phyloP scores from a whole-genome alignment of 768 basidiomycete genomes.

The Mycena capillaripes region DNA sequence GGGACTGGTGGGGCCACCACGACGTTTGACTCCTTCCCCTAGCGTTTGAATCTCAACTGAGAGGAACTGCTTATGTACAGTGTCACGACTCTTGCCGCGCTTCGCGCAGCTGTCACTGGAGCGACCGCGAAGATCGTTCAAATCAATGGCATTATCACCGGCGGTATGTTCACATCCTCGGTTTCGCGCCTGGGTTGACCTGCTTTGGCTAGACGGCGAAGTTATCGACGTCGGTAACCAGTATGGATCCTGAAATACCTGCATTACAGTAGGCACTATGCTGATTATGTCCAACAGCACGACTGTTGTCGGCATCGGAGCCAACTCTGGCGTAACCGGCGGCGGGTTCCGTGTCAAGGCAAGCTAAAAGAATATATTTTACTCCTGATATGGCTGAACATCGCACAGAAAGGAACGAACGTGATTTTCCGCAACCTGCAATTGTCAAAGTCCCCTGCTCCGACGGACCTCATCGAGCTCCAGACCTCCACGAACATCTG shows the following conservation, averaged over 20 bases:
- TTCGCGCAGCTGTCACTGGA: slow-evolving; percentile 24
- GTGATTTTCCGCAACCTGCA: slow-evolving; percentile 36
- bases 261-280: background rate
- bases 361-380: background rate
- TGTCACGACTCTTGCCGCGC: slow-evolving; percentile 31
- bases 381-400: background rate
- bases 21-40: slow-evolving; percentile 22
- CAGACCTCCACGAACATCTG: slow-evolving; percentile 35
- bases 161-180: slow-evolving; percentile 11
- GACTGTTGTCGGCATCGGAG: slow-evolving; percentile 29
- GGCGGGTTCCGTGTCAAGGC: slow-evolving; percentile 37
- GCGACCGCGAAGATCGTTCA: slow-evolving; percentile 32
- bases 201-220: slow-evolving; percentile 19
- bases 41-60: background rate
- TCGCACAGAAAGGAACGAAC: slow-evolving; percentile 32
- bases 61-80: no score
- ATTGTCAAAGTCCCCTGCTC: slow-evolving; percentile 29
- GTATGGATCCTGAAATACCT: background rate
- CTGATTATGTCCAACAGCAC: slow-evolving; percentile 19
- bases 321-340: slow-evolving; percentile 34
- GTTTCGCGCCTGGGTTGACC: background rate
- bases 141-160: slow-evolving; percentile 32
- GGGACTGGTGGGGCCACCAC: slow-evolving; percentile 33
- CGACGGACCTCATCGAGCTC: slow-evolving; percentile 35
- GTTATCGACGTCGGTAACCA: slow-evolving; percentile 33